phyloP scores from a whole-genome alignment of 768 basidiomycete species.

The Calvatia gigantea region DNA sequence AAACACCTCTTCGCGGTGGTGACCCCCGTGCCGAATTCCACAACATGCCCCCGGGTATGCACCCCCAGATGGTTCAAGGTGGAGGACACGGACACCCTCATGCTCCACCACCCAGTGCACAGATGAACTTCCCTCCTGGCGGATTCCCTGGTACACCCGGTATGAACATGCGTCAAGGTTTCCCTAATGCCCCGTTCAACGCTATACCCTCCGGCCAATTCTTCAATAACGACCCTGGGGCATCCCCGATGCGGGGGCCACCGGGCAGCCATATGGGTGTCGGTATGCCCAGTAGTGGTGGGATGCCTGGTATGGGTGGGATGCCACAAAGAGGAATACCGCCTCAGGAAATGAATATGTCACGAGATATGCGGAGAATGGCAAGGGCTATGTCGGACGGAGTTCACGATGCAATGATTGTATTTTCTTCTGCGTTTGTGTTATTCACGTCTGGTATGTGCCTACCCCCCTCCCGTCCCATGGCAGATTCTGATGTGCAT shows the following conservation, averaged over 20 bases:
- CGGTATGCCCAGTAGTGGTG: conserved; percentile 27
- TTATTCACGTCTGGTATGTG: background rate
- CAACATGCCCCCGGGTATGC: conserved; percentile 19
- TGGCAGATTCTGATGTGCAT: too few species aligned
- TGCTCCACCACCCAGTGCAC: conserved; percentile 17
- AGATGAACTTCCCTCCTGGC: conserved; percentile 23
- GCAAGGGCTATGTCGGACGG: conserved; percentile 29
- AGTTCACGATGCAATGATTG: conserved; percentile 24
- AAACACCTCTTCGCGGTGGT: conserved; percentile 27
- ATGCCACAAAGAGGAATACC: conserved; percentile 18
- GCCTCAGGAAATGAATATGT: conserved; percentile 20
- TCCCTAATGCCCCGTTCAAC: conserved; percentile 22
- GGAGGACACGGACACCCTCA: conserved; percentile 15
- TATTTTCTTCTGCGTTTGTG: conserved; percentile 4
- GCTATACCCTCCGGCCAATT: conserved; percentile 16
- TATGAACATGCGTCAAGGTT: conserved; percentile 14
- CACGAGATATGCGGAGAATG: conserved; percentile 24
- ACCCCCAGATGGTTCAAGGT: conserved; percentile 24
- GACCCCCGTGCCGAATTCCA: conserved; percentile 21
- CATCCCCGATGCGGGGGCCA: conserved; percentile 12
- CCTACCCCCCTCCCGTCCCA: too few species aligned
- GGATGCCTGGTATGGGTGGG: conserved; percentile 23
- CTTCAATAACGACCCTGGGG: conserved; percentile 12
- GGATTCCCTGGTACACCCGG: conserved; percentile 26
- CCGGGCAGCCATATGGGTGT: conserved; percentile 19